phyloP scores from a whole-genome alignment of 2,329 filamentous ascomycete species.

The Microascus cirrosus region DNA sequence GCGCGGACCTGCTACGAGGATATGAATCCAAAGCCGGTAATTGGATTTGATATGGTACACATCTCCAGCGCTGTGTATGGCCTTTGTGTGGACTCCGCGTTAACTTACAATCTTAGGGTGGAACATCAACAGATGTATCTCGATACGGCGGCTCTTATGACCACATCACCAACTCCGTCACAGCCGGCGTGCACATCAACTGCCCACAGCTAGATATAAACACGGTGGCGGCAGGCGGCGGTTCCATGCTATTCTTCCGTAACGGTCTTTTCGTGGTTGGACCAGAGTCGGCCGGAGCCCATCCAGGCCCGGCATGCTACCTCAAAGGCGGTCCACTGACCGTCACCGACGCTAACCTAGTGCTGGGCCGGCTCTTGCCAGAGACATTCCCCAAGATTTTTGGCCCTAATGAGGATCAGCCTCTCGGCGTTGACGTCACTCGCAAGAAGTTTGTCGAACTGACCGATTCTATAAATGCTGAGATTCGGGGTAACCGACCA shows the following conservation, averaged over 20 bases:
- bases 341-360: conserved; percentile 62
- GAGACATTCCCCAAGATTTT: conserved; percentile 64
- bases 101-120: conserved; percentile 36
- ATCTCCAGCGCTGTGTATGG: background rate
- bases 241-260: conserved; percentile 48
- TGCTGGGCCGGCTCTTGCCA: conserved; percentile 48
- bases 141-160: conserved; percentile 59
- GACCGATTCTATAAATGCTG: conserved; percentile 19
- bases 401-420: conserved; percentile 52
- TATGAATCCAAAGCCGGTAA: conserved; percentile 55
- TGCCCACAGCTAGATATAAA: conserved; percentile 66
- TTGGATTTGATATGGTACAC: conserved; percentile 59
- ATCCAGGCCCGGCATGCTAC: conserved; percentile 63
- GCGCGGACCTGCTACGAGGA: conserved; percentile 60
- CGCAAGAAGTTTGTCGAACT: conserved; percentile 27
- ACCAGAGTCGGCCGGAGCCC: conserved; percentile 59
- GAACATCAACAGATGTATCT: conserved; percentile 62
- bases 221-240: conserved; percentile 47
- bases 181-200: conserved; percentile 60
- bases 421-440: conserved; percentile 28
- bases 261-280: conserved; percentile 64
- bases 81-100: background rate
- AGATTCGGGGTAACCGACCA: conserved; percentile 15
- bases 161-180: conserved; percentile 62
- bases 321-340: conserved; percentile 59